Base-by-base conservation (phyloP, 176 grass and related monocot genomes). In the Saccharum officinarum region DNA sequence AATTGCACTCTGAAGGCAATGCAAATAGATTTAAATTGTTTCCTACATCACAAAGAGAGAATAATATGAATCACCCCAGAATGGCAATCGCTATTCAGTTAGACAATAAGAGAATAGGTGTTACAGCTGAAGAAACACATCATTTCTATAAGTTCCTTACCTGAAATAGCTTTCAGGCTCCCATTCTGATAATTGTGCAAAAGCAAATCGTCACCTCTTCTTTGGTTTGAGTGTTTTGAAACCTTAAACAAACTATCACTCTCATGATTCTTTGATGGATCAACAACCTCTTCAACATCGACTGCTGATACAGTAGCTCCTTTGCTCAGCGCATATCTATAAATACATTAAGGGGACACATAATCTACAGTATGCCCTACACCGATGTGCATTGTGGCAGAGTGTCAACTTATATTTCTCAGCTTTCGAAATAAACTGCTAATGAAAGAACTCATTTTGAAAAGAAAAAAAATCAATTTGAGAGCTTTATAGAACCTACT, bases 1-100 rank as follows among this genome's bases (percentile, higher is more conserved):
- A 98, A 85, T 98, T 98, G 80, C 96, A 98, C 69, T 98, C 96
- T 11, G 96, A 98, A 74, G 96, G 96, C 71, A 98, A 94, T 76
- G 96, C 96, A 95, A 98, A 98, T 18, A 98, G 74, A 78, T 95
- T 95, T 75, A 84, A 87, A 49, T 71, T 76, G 62, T 80, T 89
- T 77, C 73, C 96, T 98, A 69, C 18, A 84, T n/a, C 75, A 88
- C 11, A 85, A 16, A 78, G 14, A 84, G 10, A 30, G 69, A 41
- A 40, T 50, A 70, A 78, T 65, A 78, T 79, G 71, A 69, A 79
- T 67, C 6, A 66, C 23, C 71, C 16, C 67, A 89, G 26, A 12
- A 40, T 76, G 23, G 11, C 46, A 20, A 41, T 66, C 39, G 7
- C 10, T 45, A 38, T 55, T 73, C 30, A 84, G 5, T 18, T 82